These are phyloP conservation scores for Corymbia calophylla DNA, from an alignment of 441 rosid species.

Conservation along the genomic window DNA sequence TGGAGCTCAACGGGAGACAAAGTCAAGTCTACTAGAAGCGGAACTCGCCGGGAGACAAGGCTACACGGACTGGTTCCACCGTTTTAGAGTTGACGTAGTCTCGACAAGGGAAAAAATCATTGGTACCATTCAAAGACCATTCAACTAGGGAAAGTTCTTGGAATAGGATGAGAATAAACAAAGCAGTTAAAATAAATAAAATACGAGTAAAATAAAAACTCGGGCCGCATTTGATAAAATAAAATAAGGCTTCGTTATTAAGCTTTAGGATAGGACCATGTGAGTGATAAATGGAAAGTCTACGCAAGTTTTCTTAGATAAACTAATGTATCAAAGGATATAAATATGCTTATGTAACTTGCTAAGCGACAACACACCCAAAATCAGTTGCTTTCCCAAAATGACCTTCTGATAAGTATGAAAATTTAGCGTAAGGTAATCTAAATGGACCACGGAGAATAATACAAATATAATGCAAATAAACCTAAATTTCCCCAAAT, in stretches of 20 bases:
- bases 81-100: too few relatives aligned
- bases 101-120: too few relatives aligned
- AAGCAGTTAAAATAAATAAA: neutral
- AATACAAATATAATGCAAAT: neutral
- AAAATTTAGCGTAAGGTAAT: neutral
- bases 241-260: neutral
- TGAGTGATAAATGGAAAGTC: neutral
- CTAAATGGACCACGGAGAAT: neutral
- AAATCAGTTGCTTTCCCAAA: neutral
- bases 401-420: neutral
- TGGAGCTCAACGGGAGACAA: too few relatives aligned
- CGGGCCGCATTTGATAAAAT: neutral
- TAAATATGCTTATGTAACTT: neutral
- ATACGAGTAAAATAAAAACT: neutral
- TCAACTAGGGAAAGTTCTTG: too few relatives aligned
- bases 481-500: neutral
- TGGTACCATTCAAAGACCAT: too few relatives aligned
- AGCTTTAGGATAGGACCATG: rapidly evolving
- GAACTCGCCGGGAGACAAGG: neutral
- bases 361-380: neutral
- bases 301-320: neutral
- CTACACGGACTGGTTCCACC: too few relatives aligned
- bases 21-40: neutral
- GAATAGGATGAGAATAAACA: neutral
- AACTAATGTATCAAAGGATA: neutral